Evolutionary conservation across 495 filamentous ascomycete genomes (phyloP).

Genomic region (Penicillium roqueforti): DNA sequence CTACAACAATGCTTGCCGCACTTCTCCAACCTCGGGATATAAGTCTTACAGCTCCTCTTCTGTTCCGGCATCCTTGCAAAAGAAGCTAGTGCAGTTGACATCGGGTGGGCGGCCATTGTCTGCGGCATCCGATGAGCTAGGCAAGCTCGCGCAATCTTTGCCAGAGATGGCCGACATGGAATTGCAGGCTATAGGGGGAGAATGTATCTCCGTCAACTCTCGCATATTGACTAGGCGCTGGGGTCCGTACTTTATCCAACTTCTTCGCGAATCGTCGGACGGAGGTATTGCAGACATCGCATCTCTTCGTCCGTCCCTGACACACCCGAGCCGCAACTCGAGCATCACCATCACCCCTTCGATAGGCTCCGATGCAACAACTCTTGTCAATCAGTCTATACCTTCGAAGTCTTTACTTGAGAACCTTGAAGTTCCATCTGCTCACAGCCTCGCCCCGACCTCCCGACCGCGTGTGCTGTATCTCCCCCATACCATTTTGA

Average conservation of each 20-base stretch:
- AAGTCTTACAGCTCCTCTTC: slow-evolving; percentile 72
- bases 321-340: slow-evolving; percentile 62
- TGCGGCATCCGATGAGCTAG: slow-evolving; percentile 74
- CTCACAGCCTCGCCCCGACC: slow-evolving; percentile 58
- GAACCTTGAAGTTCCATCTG: slow-evolving; percentile 43
- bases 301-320: slow-evolving; percentile 48
- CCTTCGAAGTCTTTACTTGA: slow-evolving; percentile 45
- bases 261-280: slow-evolving; percentile 69
- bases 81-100: slow-evolving; percentile 56
- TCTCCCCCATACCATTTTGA: slow-evolving; percentile 86
- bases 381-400: slow-evolving; percentile 48
- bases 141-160: slow-evolving; percentile 70
- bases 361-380: slow-evolving; percentile 57
- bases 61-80: slow-evolving; percentile 52
- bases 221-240: slow-evolving; percentile 80
- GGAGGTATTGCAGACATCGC: slow-evolving; percentile 44
- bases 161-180: slow-evolving; percentile 97
- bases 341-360: slow-evolving; percentile 81
- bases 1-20: slow-evolving; percentile 84
- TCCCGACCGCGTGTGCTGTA: slow-evolving; percentile 82
- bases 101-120: slow-evolving; percentile 67
- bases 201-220: slow-evolving; percentile 90
- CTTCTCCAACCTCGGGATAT: slow-evolving; percentile 72
- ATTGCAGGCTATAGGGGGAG: slow-evolving; percentile 81
- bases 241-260: slow-evolving; percentile 92